These are phyloP conservation scores for Aegle marmelos DNA, from an alignment of 345 rosid species.

Conservation along the genomic window DNA sequence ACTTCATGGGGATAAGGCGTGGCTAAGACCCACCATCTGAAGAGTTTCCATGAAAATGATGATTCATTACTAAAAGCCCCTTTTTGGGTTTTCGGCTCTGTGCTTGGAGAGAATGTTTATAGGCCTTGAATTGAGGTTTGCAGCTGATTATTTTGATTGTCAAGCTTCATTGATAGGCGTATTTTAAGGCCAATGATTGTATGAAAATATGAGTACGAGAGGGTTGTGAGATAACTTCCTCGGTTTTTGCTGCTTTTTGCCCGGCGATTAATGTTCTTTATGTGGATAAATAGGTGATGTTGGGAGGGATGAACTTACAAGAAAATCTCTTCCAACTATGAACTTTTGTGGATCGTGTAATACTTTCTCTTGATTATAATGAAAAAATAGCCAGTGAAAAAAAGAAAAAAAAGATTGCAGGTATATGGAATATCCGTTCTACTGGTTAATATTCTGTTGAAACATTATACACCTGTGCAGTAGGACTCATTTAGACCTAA, in stretches of 20 bases:
- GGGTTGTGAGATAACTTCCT: constrained; percentile 1
- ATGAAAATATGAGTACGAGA: constrained; percentile 5
- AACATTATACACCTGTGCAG: neutral
- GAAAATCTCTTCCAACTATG: constrained; percentile 7
- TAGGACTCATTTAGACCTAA: neutral
- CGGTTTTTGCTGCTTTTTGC: constrained; percentile 7
- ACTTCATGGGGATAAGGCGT: constrained; percentile 71
- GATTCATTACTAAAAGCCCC: constrained; percentile 11
- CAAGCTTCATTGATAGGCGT: neutral
- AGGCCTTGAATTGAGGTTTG: constrained; percentile 4
- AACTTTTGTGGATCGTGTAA: constrained; percentile 14
- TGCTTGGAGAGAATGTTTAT: neutral
- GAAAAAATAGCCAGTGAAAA: neutral
- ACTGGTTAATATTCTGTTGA: neutral
- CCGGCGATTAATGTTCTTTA: neutral
- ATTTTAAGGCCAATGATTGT: constrained; percentile 2
- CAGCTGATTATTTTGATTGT: constrained; percentile 13
- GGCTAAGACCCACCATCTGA: constrained; percentile 36
- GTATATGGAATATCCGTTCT: neutral
- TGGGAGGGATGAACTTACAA: neutral
- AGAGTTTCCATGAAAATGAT: constrained; percentile 14
- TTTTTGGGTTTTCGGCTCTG: constrained; percentile 10
- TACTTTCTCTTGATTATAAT: constrained; percentile 8
- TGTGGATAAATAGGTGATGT: constrained; percentile 18
- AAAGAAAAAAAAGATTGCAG: neutral